Evolutionary conservation across 1,139 yeast species (phyloP), one percentile per base, ranked within the genome.

Genomic region (Pichia sp.): DNA sequence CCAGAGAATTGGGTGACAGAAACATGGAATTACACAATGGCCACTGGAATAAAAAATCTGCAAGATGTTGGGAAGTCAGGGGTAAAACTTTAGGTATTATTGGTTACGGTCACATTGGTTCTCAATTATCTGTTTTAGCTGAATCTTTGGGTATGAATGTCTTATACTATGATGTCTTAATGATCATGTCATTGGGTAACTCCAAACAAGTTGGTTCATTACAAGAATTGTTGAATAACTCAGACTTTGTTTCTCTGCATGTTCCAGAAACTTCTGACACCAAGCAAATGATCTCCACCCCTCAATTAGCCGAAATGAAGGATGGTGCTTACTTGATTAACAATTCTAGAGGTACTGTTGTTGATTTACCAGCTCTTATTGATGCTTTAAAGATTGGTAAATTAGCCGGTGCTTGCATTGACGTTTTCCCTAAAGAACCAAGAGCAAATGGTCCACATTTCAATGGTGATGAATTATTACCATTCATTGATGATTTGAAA

Each of bases 141-240:
- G 99, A 92, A 73, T 80, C 97, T 40, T 82, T 92, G 82, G 99
- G 99, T 70, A 85, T 92, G 96, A 85, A 85, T 57, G 97, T 92
- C 47, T 72, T 92, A 52, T 92, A 92, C 71, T 88, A 88, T 65
- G 99, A 92, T 66, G 84, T 86, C 39, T 66, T 78, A 47, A 88
- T 90, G 78, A 87, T 92, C 65, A 92, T 92, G 99, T 75, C 96
- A 31, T 74, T 92, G 66, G 99, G 99, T 72, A 90, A 88, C 65
- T 95, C 98, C 49, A 85, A 84, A 65, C 99, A 92, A 72, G 96
- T 90, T 48, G 69, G 79, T 34, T 75, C 95, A 33, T 73, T 92
- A 57, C 83, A 86, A 59, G 97, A 88, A 60, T 77, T 92, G 57
- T 77, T 94, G 59, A 69, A 74, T 49, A 73, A 74, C 54, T 77